These are phyloP conservation scores for Phytomonas sp. DNA, from an alignment of 208 protist species.

Conservation along the genomic window DNA sequence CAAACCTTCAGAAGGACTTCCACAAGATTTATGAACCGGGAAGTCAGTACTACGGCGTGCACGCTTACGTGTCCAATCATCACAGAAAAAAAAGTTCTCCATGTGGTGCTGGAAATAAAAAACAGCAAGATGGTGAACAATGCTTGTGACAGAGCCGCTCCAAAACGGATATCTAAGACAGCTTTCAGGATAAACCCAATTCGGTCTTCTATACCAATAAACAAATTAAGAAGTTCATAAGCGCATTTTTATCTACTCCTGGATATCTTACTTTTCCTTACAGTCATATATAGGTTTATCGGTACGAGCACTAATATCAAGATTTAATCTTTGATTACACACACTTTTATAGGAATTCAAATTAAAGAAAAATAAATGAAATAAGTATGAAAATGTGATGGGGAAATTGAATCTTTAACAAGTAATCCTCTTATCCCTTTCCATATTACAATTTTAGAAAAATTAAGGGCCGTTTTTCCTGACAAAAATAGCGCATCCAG, in stretches of 20 bases:
- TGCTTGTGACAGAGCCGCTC: constrained; percentile 29
- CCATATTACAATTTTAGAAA: background rate
- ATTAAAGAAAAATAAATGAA: no score
- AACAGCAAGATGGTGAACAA: constrained; percentile 51
- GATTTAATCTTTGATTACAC: no score
- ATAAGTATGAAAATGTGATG: background rate
- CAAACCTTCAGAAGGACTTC: constrained; percentile 27
- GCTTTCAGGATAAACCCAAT: constrained; percentile 70
- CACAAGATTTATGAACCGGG: constrained; percentile 34
- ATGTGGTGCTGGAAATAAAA: constrained; percentile 35
- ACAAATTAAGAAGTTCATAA: constrained; percentile 53
- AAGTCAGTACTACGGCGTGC: constrained; percentile 45
- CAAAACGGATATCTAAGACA: constrained; percentile 55
- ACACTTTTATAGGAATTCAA: no score
- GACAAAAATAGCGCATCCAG: background rate
- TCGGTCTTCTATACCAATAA: constrained; percentile 60
- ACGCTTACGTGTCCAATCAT: constrained; percentile 59
- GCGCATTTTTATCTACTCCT: background rate
- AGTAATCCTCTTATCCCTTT: no score
- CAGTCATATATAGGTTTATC: no score
- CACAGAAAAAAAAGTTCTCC: constrained; percentile 64
- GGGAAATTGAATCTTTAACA: background rate
- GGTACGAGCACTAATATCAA: no score
- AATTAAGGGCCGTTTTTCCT: background rate
- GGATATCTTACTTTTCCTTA: background rate